Base-by-base conservation (phyloP, 2,329 filamentous ascomycete species). In the Microcera coccophila region DNA sequence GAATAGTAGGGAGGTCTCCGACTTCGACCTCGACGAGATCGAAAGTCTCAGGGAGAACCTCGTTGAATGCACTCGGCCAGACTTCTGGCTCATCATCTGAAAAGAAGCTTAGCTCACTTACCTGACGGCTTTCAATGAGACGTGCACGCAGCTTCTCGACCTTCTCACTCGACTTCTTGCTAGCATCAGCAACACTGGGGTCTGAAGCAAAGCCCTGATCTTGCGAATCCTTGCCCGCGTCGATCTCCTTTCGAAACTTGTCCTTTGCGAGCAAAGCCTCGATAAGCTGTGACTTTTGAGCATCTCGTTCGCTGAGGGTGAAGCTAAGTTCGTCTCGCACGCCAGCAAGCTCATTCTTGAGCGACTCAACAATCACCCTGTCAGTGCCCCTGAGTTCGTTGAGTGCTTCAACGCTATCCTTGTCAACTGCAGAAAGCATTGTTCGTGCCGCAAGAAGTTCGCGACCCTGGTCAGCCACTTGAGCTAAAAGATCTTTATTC, bases 181-280 rank as follows among this genome's bases (percentile, higher is more conserved):
- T 57, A 36, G 64, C 59, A 50, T 70, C 64, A 50, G 65, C 51
- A 55, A 63, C 39, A 48, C 64, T 50, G 49, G 57, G 51, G 8
- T 9, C 10, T 4, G 33, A 9, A 5, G 15, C 29, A 12, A 12
- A 7, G 22, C 22, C 22, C 22, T 26, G 22, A 29, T 69, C 70
- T 53, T 70, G 66, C 41, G 70, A 48, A 48, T 73, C 70, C 41
- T 61, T 69, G 41, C 62, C 62, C 38, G 72, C 69, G 49, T 78
- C 75, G 26, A 73, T 63, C 44, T 78, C 71, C 59, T 77, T 76
- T 41, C 75, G 72, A 41, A 81, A 66, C 60, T 75, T 75, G 47
- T 83, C 79, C 59, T 82, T 82, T 49, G 75, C 72, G 35, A 83
- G 68, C 15, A 83, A 68, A 34, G 77, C 74, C 31, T 79, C 72